Base-by-base conservation (phyloP, 371 early-diverging fungal species). In the Mucor mucedo region DNA sequence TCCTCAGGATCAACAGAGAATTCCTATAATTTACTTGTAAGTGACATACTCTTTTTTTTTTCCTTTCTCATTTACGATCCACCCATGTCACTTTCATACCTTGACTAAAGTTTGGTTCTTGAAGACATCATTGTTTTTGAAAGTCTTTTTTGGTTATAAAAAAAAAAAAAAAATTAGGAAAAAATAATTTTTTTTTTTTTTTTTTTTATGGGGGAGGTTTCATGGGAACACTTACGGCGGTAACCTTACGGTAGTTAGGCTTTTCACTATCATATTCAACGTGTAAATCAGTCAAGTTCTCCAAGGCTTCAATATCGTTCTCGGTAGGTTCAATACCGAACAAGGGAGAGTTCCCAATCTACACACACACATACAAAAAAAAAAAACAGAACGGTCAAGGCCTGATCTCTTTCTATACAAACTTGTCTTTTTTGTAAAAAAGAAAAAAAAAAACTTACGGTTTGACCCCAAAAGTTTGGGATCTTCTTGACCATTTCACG, bases 51-150 rank as follows among this genome's bases (percentile, higher is more conserved):
- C 49, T 16, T 27, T 16, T n/a, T n/a, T n/a, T n/a, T n/a, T n/a
- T n/a, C n/a, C n/a, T n/a, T n/a, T n/a, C n/a, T n/a, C n/a, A n/a
- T n/a, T 13, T 21, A 35, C 28, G 38, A 2, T 44, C 3, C 32
- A 38, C 27, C 27, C 35, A 5, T n/a, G 7, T 3, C 21, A 16
- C 21, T 21, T 47, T 11, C 9, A 63, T 69, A 75, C 79, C 78
- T 84, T 85, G 69, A 75, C 69, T 70, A 85, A 67, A 52, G 75
- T 77, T 60, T 83, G 80, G 65, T 85, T 85, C 65, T 80, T 79
- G 67, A 84, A 84, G 55, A 78, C 63, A 47, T 74, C 75, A 57
- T 87, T 85, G 70, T 87, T 82, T 30, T 73, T 74, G 65, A 83
- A 86, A 16, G 78, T 77, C 86, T 86, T 21, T 21, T 21, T 21